Base-by-base conservation (phyloP, 164 flowering plant genomes). In the Tetracentron sinense region DNA sequence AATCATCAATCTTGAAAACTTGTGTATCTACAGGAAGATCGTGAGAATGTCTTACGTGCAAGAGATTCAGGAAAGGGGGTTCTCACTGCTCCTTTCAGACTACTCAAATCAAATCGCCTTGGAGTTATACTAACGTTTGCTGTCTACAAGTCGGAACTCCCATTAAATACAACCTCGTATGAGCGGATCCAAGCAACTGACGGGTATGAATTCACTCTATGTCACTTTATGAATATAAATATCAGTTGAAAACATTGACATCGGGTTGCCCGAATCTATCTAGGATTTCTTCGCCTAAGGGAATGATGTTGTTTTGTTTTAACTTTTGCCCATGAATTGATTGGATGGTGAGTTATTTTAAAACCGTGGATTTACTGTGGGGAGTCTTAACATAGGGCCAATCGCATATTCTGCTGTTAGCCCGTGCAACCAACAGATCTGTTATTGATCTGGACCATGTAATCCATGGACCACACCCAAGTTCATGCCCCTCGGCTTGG, bases 71-170 rank as follows among this genome's bases (percentile, higher is more conserved):
- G 96, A 62, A 94, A 85, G 61, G 99, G 96, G 16, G 99, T 91
- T 50, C 85, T 94, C 47, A 94, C 94, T 61, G 90, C 96, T 61
- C 97, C 97, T 58, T 91, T 94, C 65, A 77, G 76, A 71, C 78
- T 94, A 33, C 61, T 94, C 22, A 94, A 94, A 74, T 75, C 97
- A 28, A 87, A 89, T n/a, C 82, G 88, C 22, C 88, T 94, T 26
- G 97, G 99, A 22, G 96, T 94, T 25, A 88, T 94, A 59, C 72
- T 91, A 59, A 94, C 97, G 29, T 94, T 87, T 83, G 96, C 96
- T 48, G 92, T 89, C 49, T 94, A 91, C 74, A 89, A 88, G 73
- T 60, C 62, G 14, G 93, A 86, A 56, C 88, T 86, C 52, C 86
- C 96, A 8, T 77, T 87, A 23, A 82, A 80, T 84, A 93, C 93